Evolutionary conservation across 805 yeast species (phyloP), one percentile per base, ranked within the genome.

Genomic region (Metschnikowia chrysomelidarum): DNA sequence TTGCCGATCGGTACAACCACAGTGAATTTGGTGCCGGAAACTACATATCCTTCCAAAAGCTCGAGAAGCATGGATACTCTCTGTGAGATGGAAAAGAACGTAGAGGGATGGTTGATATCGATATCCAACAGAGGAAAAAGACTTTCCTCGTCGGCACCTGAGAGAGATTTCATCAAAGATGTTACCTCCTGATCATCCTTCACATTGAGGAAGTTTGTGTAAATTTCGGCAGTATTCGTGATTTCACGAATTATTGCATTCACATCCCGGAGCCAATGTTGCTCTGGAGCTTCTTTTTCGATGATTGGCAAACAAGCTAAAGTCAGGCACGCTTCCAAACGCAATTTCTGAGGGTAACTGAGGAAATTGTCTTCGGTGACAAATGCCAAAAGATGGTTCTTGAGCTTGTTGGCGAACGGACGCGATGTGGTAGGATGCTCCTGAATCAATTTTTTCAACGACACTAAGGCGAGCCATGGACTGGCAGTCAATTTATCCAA

Each of bases 381-480:
- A 4, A 75, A 52, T 5, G 44, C 47, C 7, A 63, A 40, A 19
- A 80, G 57, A 19, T 65, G 71, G 9, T 53, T 57, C 47, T 79
- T 78, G 45, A 75, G 76, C 48, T 78, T 81, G 39, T 77, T 73
- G 4, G 82, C 82, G 60, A 71, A 81, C 10, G 95, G 95, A 57
- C 89, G 75, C 53, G 86, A 85, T 2, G 94, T 82, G 2, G 93
- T 84, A 1, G 94, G 73, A 51, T 87, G 83, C 38, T 73, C 63
- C 25, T 59, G 54, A 21, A 82, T 62, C 17, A 81, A 52, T 20
- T 56, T 62, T 17, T 54, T 48, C 47, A 62, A 62, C 0, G 64
- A 58, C 9, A 38, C 51, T 19, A 68, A 52, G 22, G 70, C 56
- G 9, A 69, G 49, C 21, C 61, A 44, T 2, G 72, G 65, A 18